A percentile compares a stretch with the other conserved stretches of the same genome.
Evolutionary conservation across 1,284 basidiomycete species (phyloP).

Genomic region (Ustilago vetiveriae): DNA sequence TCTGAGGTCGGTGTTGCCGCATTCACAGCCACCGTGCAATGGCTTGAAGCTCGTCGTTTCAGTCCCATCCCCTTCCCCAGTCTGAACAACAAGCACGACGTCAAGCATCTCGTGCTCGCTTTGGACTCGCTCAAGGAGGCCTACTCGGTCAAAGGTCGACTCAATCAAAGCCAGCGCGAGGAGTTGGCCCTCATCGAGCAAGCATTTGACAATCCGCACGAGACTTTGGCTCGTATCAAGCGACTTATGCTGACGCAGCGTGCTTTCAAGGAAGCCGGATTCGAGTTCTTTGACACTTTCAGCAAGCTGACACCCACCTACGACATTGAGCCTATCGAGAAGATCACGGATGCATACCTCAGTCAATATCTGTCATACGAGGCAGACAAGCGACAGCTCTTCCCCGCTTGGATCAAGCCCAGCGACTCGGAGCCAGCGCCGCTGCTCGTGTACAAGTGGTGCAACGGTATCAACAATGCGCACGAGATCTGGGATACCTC

Average conservation of each 20-base stretch:
- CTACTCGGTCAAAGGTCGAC: conserved; percentile 66
- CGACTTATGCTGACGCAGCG: conserved; percentile 66
- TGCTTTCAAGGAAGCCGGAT: conserved; percentile 66
- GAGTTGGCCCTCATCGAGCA: conserved; percentile 67
- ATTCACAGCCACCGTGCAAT: conserved; percentile 66
- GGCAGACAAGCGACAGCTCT: conserved; percentile 66
- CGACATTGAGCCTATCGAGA: conserved; percentile 67
- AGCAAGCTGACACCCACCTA: conserved; percentile 64
- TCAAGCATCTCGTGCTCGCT: conserved; percentile 64
- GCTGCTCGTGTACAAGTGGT: conserved; percentile 67
- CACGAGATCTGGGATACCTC: conserved; percentile 65
- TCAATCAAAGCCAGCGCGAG: conserved; percentile 66
- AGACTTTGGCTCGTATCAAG: conserved; percentile 67
- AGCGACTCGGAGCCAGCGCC: conserved; percentile 66
- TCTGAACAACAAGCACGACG: conserved; percentile 67
- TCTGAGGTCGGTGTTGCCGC: conserved; percentile 65
- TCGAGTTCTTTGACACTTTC: conserved; percentile 67
- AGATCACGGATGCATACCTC: conserved; percentile 67
- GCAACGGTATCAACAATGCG: conserved; percentile 67
- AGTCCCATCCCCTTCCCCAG: conserved; percentile 67
- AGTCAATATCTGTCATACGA: conserved; percentile 67
- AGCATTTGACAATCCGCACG: conserved; percentile 67
- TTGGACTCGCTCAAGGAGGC: conserved; percentile 66
- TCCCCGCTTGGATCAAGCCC: conserved; percentile 68
- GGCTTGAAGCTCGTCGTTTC: conserved; percentile 66